Evolutionary conservation across 148 eudicot species (phyloP), one percentile per base, ranked within the genome.

Genomic region (Silene conica): DNA sequence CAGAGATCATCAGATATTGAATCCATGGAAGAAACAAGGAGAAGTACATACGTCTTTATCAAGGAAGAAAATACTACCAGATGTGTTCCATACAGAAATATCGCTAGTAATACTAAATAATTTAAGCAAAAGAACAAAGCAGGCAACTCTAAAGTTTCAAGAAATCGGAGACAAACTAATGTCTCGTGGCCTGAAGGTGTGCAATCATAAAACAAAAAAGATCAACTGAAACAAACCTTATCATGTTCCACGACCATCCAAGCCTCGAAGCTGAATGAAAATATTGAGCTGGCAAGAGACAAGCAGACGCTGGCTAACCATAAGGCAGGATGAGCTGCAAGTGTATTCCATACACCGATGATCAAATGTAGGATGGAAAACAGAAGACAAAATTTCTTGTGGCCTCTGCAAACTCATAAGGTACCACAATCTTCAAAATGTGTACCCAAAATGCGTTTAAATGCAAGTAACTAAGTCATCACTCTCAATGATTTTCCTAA

Each of bases 191-290:
- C 21, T 46, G 46, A 69, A 20, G 6, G 1, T 16, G 15, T 10
- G 48, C 63, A 63, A 75, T 65, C 65, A 23, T 58, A 31, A 69
- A 76, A 56, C 20, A 8, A 55, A 59, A 26, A 28, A 9, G 4
- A 23, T 5, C 4, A 50, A 46, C 25, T 22, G 56, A 63, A 50
- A 83, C 86, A 54, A 79, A 95, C 97, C 99, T 95, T 92, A 66
- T 92, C 92, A 75, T 92, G 97, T 78, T 88, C 96, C 78, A 84
- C 84, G 59, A 95, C 96, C 96, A 95, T 87, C 96, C 96, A 95
- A 73, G 97, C 79, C 85, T 95, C 99, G 31, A 95, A 92, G 80
- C 89, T 86, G 85, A 88, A 90, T 41, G 84, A 90, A 78, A 80
- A 95, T 80, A 90, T 84, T 6, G 94, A 86, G 71, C 88, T 90